Evolutionary conservation across 345 rosid genomes (phyloP).

Genomic region (Aquilaria sinensis): DNA sequence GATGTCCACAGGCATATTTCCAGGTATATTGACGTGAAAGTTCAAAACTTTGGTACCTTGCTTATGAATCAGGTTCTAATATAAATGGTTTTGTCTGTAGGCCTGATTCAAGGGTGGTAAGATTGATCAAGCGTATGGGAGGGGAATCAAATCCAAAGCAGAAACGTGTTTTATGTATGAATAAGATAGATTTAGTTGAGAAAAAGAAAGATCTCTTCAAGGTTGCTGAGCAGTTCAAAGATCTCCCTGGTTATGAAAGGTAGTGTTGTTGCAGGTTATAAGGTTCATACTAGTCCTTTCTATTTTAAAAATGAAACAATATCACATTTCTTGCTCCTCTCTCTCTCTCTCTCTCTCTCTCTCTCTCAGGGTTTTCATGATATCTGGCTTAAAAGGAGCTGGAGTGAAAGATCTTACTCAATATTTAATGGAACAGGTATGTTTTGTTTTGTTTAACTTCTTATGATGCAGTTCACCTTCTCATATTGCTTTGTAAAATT

Average conservation of each 20-base stretch:
- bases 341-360: not conserved
- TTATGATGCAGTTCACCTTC: too few relatives aligned
- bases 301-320: not conserved
- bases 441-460: slow-evolving; percentile 5
- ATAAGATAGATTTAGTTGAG: slow-evolving; percentile 77
- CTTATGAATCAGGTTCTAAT: not conserved
- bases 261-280: slow-evolving; percentile 11
- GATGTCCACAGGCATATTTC: slow-evolving; percentile 87
- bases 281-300: not conserved
- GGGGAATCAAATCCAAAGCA: slow-evolving; percentile 57
- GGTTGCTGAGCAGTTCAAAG: slow-evolving; percentile 70
- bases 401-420: slow-evolving; percentile 71
- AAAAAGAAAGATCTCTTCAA: slow-evolving; percentile 73
- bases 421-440: slow-evolving; percentile 68
- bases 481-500: too few relatives aligned
- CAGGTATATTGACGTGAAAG: slow-evolving; percentile 37
- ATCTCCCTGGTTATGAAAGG: slow-evolving; percentile 85
- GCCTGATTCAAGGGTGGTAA: slow-evolving; percentile 79
- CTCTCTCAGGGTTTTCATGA: slow-evolving; percentile 66
- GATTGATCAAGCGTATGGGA: slow-evolving; percentile 67
- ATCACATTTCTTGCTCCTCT: too few relatives aligned
- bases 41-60: not conserved
- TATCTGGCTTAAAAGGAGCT: slow-evolving; percentile 78
- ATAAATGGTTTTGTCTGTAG: slow-evolving; percentile 22
- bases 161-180: slow-evolving; percentile 81